These are phyloP conservation scores for Omphalotus olearius DNA, from an alignment of 1,284 basidiomycete genomes.

Conservation along the genomic window DNA sequence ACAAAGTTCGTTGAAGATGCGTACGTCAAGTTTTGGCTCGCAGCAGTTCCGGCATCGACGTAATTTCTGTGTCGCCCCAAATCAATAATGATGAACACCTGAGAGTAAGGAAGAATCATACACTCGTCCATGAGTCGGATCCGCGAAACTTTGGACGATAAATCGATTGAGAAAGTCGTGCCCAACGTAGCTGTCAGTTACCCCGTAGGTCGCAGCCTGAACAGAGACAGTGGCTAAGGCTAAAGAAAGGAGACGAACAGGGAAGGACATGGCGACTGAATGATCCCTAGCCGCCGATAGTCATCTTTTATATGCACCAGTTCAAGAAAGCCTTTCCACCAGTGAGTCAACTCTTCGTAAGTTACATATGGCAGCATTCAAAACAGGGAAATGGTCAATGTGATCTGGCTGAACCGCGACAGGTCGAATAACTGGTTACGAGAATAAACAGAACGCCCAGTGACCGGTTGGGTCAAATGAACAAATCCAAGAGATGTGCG, in stretches of 20 bases:
- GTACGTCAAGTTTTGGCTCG: conserved; percentile 31
- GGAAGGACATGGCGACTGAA: conserved; percentile 5
- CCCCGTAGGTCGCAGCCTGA: conserved; percentile 19
- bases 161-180: conserved; percentile 41
- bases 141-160: conserved; percentile 39
- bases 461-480: no score
- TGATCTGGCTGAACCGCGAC: no score
- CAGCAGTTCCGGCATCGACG: conserved; percentile 32
- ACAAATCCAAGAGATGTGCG: no score
- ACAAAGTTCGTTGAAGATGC: conserved; percentile 31
- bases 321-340: no score
- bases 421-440: no score
- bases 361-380: no score
- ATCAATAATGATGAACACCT: not conserved
- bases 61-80: conserved; percentile 28
- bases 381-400: no score
- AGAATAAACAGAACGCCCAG: no score
- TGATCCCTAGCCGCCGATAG: no score
- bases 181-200: conserved; percentile 39
- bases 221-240: not conserved
- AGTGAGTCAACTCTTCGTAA: no score
- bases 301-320: no score
- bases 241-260: conserved; percentile 2
- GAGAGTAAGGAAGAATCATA: conserved; percentile 24
- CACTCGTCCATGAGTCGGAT: conserved; percentile 59